Evolutionary conservation across 495 filamentous ascomycete genomes (phyloP), one percentile per base, ranked within the genome.

Genomic region (Trichocladium antarcticum): DNA sequence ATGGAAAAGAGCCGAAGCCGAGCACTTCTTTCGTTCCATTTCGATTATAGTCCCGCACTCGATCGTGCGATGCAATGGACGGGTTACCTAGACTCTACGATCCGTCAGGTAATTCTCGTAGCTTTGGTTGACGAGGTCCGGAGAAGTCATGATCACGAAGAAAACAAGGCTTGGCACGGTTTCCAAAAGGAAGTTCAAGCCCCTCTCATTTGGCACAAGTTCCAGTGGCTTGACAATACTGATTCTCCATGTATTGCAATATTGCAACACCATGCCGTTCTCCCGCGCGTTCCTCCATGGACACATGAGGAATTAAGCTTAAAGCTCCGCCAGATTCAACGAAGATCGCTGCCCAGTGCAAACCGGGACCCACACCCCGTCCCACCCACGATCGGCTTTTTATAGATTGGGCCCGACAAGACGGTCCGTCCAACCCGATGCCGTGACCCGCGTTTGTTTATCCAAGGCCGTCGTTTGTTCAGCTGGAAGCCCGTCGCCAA

Each of bases 401-500:
- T 49, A 42, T 36, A 20, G 20, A 37, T n/a, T 28, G 47, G 50
- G 50, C 50, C 55, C 55, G 47, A 53, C 37, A 36, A 40, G 41
- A 37, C 40, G 56, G 52, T 51, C 51, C 49, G 41, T 47, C 56
- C 47, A 10, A 37, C 45, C 46, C 46, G 50, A 34, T 46, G 52
- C 41, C 37, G 45, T 40, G 45, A 28, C 32, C 36, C 17, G 27
- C 32, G 22, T 46, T 17, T 51, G 19, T 54, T 48, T 39, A 48
- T 55, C 45, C 47, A 53, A 46, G 47, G 40, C 45, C 52, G 53
- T 44, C 27, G 40, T 43, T 9, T 45, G n/a, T 55, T 59, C 56
- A 62, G 59, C 59, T 57, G 49, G 44, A 37, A 15, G 19, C 14
- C 12, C 27, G 27, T 12, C 42, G 21, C 57, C 57, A 60, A 60